phyloP scores from a whole-genome alignment of 2,329 filamentous ascomycete genomes.

The Trichophyton simii region DNA sequence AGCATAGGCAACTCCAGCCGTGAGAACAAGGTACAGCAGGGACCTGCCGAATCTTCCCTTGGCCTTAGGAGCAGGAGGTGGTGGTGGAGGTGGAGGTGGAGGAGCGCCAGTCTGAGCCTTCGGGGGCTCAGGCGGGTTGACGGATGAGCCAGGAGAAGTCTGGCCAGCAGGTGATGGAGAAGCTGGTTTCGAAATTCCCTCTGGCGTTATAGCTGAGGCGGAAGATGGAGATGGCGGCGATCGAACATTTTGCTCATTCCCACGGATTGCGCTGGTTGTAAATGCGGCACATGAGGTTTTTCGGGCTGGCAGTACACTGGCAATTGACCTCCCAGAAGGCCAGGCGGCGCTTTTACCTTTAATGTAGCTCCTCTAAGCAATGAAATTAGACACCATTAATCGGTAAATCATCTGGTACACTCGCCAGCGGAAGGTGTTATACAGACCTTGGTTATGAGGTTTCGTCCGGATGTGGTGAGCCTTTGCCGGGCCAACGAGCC shows the following conservation, averaged over 20 bases:
- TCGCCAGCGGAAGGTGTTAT: not conserved
- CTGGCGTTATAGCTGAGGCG: slow-evolving; percentile 36
- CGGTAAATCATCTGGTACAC: not conserved
- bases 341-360: slow-evolving; percentile 19
- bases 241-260: slow-evolving; percentile 11
- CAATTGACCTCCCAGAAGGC: not conserved
- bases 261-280: slow-evolving; percentile 10
- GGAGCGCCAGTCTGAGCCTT: slow-evolving; percentile 23
- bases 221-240: slow-evolving; percentile 33
- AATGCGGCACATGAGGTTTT: slow-evolving; percentile 19
- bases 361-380: slow-evolving; percentile 20
- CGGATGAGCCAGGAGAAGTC: slow-evolving; percentile 26
- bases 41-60: slow-evolving; percentile 64
- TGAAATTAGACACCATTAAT: not conserved
- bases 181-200: slow-evolving; percentile 37
- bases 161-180: slow-evolving; percentile 28
- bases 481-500: slow-evolving; percentile 29
- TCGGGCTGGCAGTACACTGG: slow-evolving; percentile 11
- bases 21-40: slow-evolving; percentile 61
- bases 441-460: slow-evolving; percentile 30
- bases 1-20: slow-evolving; percentile 66
- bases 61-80: slow-evolving; percentile 36
- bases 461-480: slow-evolving; percentile 20
- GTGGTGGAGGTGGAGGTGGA: slow-evolving; percentile 25
- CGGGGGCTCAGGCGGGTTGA: slow-evolving; percentile 18